Conservation (phyloP, 129 eudicot genomes). For the Escallonia herrerae region DNA sequence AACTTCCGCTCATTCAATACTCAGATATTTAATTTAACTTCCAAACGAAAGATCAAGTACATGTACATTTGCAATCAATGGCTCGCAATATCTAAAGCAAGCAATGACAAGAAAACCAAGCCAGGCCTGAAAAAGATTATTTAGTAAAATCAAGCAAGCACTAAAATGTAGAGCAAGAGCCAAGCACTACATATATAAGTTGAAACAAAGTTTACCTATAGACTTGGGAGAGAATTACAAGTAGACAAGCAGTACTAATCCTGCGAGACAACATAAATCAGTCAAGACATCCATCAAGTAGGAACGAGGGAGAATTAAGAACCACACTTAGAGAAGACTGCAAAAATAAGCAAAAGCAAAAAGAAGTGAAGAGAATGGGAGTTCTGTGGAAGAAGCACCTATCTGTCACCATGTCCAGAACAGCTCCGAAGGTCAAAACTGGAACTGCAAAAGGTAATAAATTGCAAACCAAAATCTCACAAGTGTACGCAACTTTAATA, state of each 20-base stretch:
- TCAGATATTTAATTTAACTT: not conserved
- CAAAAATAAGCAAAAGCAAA: not conserved
- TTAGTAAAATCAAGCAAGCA: slow-evolving; percentile 8
- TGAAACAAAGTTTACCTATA: slow-evolving; percentile 44
- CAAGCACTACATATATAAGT: not conserved
- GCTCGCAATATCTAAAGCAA: slow-evolving; percentile 93
- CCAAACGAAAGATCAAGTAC: slow-evolving; percentile 21
- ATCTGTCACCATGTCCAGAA: slow-evolving; percentile 96
- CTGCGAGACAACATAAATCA: slow-evolving; percentile 36
- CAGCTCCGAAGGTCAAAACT: slow-evolving; percentile 97
- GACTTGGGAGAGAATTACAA: slow-evolving; percentile 88
- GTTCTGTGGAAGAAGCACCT: slow-evolving; percentile 36
- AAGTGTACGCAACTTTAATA: not conserved
- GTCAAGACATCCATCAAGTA: slow-evolving; percentile 1
- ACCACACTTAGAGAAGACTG: slow-evolving; percentile 1
- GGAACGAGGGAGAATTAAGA: not conserved
- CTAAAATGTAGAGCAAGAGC: not conserved
- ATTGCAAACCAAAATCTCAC: not conserved
- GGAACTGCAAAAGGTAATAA: slow-evolving; percentile 17
- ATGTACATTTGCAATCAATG: slow-evolving; percentile 99
- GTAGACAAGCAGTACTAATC: slow-evolving; percentile 94
- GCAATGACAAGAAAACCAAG: slow-evolving; percentile 75
- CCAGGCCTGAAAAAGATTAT: slow-evolving; percentile 69
- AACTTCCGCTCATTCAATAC: not conserved
- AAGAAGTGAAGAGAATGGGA: not conserved